These are phyloP conservation scores for Aspergillus felis DNA, from an alignment of 2,329 filamentous ascomycete genomes.

Conservation along the genomic window DNA sequence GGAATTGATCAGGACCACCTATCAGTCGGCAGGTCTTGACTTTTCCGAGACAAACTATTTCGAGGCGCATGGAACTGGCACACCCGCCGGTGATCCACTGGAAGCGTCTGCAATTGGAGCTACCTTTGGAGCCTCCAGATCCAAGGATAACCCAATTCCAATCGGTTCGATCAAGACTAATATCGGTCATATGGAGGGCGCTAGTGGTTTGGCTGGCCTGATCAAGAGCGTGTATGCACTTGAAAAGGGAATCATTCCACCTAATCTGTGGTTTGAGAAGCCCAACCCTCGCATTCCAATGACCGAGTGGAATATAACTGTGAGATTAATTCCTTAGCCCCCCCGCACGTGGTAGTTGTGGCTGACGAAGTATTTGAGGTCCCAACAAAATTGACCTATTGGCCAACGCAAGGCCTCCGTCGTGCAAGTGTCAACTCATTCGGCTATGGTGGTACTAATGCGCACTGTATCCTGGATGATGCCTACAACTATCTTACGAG, in stretches of 20 bases:
- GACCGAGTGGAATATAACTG: not conserved
- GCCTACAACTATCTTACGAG: not conserved
- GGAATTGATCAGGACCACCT: conserved; percentile 33
- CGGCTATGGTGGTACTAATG: conserved; percentile 18
- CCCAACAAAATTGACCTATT: not conserved
- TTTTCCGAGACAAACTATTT: conserved; percentile 26
- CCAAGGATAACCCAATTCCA: not conserved
- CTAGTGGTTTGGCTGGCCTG: conserved; percentile 36
- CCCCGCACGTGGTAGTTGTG: no score
- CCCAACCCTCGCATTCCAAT: no score
- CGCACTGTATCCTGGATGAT: conserved; percentile 16
- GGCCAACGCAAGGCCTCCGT: conserved; percentile 4
- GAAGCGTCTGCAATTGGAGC: conserved; percentile 12
- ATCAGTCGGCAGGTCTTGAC: conserved; percentile 20
- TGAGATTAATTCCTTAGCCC: no score
- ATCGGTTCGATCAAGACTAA: conserved; percentile 1
- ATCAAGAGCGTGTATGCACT: conserved; percentile 44
- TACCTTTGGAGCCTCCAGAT: conserved; percentile 5
- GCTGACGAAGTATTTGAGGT: not conserved
- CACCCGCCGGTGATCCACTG: conserved; percentile 20
- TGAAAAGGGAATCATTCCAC: conserved; percentile 41
- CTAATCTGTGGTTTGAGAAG: no score
- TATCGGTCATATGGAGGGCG: conserved; percentile 25
- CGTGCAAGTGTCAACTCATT: conserved; percentile 17
- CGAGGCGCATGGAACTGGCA: conserved; percentile 41